Percentiles rank a stretch among this genome's conserved stretches.
phyloP scores from a whole-genome alignment of 2,329 filamentous ascomycete genomes.

The Beauveria asiatica region DNA sequence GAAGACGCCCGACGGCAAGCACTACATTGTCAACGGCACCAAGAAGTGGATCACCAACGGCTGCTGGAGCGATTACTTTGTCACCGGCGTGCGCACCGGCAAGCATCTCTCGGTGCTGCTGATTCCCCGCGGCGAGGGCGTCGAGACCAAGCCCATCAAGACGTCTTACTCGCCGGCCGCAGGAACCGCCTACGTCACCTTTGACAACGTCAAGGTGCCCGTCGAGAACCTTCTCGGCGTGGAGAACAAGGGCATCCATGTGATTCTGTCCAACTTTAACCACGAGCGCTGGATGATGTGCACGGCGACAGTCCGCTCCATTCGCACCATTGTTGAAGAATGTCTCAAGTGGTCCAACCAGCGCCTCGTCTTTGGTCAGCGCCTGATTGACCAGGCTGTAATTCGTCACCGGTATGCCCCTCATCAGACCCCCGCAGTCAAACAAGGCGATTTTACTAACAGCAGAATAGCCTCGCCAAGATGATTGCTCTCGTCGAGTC shows the following conservation, averaged over 20 bases:
- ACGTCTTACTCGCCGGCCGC: conserved; percentile 73
- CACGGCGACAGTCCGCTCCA: conserved; percentile 55
- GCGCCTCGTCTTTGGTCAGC: conserved; percentile 74
- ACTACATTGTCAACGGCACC: conserved; percentile 62
- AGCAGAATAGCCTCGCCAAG: conserved; percentile 54
- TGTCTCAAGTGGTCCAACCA: conserved; percentile 86
- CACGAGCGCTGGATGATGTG: conserved; percentile 76
- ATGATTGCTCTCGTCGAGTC: conserved; percentile 78
- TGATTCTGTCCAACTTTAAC: conserved; percentile 83
- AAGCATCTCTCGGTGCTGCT: conserved; percentile 73
- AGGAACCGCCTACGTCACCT: conserved; percentile 71
- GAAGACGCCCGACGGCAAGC: conserved; percentile 66
- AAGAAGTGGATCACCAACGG: conserved; percentile 89
- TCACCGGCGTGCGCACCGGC: conserved; percentile 68
- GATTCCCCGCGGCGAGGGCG: conserved; percentile 63
- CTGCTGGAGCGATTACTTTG: conserved; percentile 74
- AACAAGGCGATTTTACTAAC: background rate
- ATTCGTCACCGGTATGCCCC: conserved; percentile 64
- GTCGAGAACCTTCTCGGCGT: conserved; percentile 68
- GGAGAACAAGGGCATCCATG: conserved; percentile 78
- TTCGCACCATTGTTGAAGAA: conserved; percentile 67
- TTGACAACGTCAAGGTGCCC: conserved; percentile 80
- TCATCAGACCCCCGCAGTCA: background rate
- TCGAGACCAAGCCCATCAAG: conserved; percentile 72
- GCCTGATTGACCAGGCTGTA: conserved; percentile 72